phyloP scores from a whole-genome alignment of 2,329 filamentous ascomycete species.

The Colletotrichum chrysophilum region DNA sequence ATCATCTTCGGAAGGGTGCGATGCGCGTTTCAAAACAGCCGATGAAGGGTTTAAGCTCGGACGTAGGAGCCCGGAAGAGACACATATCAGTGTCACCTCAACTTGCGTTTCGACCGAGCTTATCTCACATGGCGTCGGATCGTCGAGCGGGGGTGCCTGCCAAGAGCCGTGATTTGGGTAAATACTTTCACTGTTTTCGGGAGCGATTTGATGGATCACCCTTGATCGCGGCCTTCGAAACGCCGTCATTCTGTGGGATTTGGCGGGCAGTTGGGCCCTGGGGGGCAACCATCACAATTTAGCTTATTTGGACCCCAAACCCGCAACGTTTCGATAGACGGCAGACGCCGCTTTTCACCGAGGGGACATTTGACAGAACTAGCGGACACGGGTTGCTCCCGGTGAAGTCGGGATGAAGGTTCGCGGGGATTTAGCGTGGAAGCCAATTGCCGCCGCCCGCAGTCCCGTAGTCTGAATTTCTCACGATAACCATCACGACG shows the following conservation, averaged over 20 bases:
- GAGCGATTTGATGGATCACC: background rate
- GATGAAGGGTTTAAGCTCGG: slow-evolving; percentile 14
- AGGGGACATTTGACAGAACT: background rate
- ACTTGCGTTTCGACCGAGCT: background rate
- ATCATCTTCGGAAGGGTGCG: slow-evolving; percentile 9
- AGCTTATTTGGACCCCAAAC: background rate
- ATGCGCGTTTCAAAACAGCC: slow-evolving; percentile 18
- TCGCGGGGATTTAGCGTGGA: background rate
- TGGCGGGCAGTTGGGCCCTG: fast-evolving
- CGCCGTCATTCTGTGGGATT: background rate
- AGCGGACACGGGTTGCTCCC: background rate
- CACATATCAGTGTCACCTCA: slow-evolving; percentile 11
- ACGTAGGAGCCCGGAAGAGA: background rate
- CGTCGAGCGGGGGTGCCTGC: background rate
- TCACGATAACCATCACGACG: background rate
- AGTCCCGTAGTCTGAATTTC: background rate
- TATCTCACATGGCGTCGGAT: background rate
- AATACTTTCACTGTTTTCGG: background rate
- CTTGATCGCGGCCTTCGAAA: background rate
- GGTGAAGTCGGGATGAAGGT: background rate
- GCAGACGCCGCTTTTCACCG: background rate
- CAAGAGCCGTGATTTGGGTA: background rate
- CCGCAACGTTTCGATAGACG: background rate
- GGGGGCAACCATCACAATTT: background rate
- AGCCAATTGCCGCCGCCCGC: background rate